These are phyloP conservation scores for Globisporangium abappressorium DNA, from an alignment of 352 stramenopile genomes.

Conservation along the genomic window DNA sequence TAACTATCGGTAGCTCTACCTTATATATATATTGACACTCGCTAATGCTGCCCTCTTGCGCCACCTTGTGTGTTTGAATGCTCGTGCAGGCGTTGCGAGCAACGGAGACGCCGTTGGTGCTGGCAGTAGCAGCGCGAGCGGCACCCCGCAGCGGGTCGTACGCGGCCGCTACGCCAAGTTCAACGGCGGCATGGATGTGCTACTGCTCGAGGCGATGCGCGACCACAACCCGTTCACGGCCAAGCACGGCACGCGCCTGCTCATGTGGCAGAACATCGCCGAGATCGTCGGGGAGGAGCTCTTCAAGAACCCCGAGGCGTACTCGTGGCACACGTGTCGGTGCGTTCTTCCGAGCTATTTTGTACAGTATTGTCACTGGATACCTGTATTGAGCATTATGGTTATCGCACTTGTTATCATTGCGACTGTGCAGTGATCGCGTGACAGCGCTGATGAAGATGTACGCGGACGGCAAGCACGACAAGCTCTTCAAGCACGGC, in stretches of 20 bases:
- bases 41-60: neutral
- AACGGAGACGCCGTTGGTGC: neutral
- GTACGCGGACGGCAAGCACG: slow-evolving; percentile 73
- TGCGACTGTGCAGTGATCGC: slow-evolving; percentile 39
- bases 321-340: slow-evolving; percentile 83
- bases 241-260: slow-evolving; percentile 78
- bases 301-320: slow-evolving; percentile 67
- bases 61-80: neutral
- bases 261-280: slow-evolving; percentile 78
- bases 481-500: slow-evolving; percentile 84
- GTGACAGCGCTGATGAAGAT: slow-evolving; percentile 78
- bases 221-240: slow-evolving; percentile 75
- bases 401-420: neutral
- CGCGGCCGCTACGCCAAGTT: slow-evolving; percentile 82
- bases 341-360: slow-evolving; percentile 22
- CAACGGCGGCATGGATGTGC: slow-evolving; percentile 70
- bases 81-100: neutral
- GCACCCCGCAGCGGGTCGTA: slow-evolving; percentile 27
- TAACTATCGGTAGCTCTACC: neutral
- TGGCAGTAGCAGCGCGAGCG: neutral
- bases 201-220: slow-evolving; percentile 70
- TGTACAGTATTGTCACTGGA: neutral
- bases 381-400: neutral
- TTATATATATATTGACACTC: neutral
- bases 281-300: slow-evolving; percentile 54